These are phyloP conservation scores for Fusarium citri DNA, from an alignment of 2,329 filamentous ascomycete genomes.

Conservation along the genomic window DNA sequence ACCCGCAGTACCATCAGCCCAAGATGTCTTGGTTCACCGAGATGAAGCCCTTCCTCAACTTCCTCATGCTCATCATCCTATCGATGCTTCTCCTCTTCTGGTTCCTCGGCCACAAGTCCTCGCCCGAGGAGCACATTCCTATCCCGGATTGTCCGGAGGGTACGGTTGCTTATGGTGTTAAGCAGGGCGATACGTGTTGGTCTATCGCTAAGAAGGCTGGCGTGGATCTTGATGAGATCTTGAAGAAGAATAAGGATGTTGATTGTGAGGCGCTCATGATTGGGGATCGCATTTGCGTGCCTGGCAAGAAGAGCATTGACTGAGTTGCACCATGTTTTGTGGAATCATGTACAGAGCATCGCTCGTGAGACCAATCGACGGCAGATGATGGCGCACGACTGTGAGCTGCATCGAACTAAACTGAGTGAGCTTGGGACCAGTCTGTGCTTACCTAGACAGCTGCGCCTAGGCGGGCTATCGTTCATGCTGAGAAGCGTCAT, in stretches of 20 bases:
- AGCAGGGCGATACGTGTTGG: conserved; percentile 65
- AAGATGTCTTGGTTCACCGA: conserved; percentile 63
- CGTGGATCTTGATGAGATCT: conserved; percentile 59
- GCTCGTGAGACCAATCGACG: conserved; percentile 1
- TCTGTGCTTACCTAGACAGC: neutral
- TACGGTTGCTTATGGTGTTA: conserved; percentile 54
- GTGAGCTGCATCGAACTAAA: neutral
- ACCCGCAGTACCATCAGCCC: conserved; percentile 23
- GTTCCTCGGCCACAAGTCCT: conserved; percentile 55
- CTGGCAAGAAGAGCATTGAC: conserved; percentile 37
- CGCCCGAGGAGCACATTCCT: conserved; percentile 28
- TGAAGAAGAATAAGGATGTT: conserved; percentile 58
- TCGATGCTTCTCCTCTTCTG: conserved; percentile 63
- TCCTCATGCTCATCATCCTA: conserved; percentile 65
- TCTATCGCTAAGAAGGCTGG: conserved; percentile 58
- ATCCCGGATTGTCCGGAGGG: conserved; percentile 47
- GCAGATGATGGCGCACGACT: conserved; percentile 5
- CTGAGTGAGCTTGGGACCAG: neutral
- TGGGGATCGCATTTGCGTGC: conserved; percentile 60
- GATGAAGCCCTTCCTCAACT: conserved; percentile 68
- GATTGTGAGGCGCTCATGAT: conserved; percentile 60
- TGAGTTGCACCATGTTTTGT: conserved; percentile 5
- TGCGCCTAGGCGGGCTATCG: neutral
- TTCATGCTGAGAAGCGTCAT: neutral
- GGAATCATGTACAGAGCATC: conserved; percentile 1